Conservation (phyloP, 192 early-diverging fungal genomes). For the Coemansia nantahalensis region DNA sequence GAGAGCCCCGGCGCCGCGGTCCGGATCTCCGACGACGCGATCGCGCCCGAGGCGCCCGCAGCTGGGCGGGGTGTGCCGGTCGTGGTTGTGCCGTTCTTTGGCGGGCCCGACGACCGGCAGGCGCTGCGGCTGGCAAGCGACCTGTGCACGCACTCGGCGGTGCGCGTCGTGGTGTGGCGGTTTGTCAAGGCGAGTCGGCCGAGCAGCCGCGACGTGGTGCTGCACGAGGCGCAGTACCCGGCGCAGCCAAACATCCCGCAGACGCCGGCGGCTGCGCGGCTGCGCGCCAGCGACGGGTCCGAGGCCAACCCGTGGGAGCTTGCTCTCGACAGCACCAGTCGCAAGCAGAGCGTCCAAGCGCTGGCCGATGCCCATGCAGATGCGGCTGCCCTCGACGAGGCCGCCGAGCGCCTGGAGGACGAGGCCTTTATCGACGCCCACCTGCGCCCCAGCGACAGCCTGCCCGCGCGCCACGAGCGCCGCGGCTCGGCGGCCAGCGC, state of each 20-base stretch:
- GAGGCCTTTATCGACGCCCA: constrained; percentile 15
- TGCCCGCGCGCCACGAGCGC: too few relatives aligned
- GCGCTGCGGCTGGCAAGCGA: background rate
- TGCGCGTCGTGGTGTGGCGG: constrained; percentile 56
- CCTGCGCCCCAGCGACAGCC: constrained; percentile 8
- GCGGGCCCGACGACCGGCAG: constrained; percentile 65
- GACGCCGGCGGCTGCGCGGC: constrained; percentile 2
- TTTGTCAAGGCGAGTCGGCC: constrained; percentile 25
- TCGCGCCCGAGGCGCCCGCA: constrained; percentile 1
- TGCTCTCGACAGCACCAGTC: too few relatives aligned
- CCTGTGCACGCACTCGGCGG: constrained; percentile 47
- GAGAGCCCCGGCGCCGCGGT: too few relatives aligned
- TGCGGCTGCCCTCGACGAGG: constrained; percentile 2
- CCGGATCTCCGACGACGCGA: too few relatives aligned
- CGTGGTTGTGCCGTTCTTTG: constrained; percentile 71
- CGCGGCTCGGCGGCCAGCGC: too few relatives aligned
- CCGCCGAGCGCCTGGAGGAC: constrained; percentile 23
- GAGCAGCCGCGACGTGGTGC: constrained; percentile 7
- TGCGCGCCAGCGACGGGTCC: background rate
- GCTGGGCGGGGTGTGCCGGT: constrained; percentile 54
- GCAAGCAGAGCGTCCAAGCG: too few relatives aligned
- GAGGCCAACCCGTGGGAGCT: too few relatives aligned
- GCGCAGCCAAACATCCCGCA: constrained; percentile 16
- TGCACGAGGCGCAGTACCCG: constrained; percentile 13
- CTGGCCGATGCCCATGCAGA: too few relatives aligned